phyloP scores from a whole-genome alignment of 2,329 filamentous ascomycete species.

The Claviceps lovelessii region DNA sequence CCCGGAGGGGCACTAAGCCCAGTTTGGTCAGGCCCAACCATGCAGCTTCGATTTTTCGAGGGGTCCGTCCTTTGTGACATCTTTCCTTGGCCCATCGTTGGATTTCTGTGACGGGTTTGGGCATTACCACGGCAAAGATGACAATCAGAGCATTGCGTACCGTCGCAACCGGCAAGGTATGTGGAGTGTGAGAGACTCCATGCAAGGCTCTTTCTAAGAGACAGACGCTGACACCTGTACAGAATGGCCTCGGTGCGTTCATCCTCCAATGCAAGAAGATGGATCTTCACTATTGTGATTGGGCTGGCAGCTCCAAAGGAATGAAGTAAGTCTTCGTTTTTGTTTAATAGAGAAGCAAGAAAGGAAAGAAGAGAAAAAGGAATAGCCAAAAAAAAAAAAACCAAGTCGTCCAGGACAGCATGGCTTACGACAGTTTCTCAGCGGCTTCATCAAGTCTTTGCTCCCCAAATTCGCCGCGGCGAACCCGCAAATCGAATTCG shows the following conservation, averaged over 20 bases:
- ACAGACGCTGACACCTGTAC: slow-evolving; percentile 7
- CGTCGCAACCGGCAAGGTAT: slow-evolving; percentile 40
- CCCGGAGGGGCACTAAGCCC: slow-evolving; percentile 14
- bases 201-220: neutral
- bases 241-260: slow-evolving; percentile 97
- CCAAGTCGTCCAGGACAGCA: neutral
- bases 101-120: slow-evolving; percentile 14
- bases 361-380: too few species aligned
- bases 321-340: slow-evolving; percentile 62
- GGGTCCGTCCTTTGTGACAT: slow-evolving; percentile 4
- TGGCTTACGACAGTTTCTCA: slow-evolving; percentile 20
- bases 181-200: neutral
- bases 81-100: slow-evolving; percentile 9
- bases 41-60: slow-evolving; percentile 6
- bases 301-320: slow-evolving; percentile 79
- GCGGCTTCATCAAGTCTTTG: slow-evolving; percentile 64
- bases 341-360: neutral
- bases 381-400: too few species aligned
- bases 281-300: slow-evolving; percentile 96
- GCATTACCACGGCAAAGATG: slow-evolving; percentile 31
- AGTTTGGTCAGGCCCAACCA: slow-evolving; percentile 4
- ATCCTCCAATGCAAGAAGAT: slow-evolving; percentile 93
- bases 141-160: slow-evolving; percentile 39
- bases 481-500: slow-evolving; percentile 84
- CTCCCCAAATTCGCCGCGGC: slow-evolving; percentile 64